Conservation (phyloP, 768 basidiomycete genomes). For the Amyloporia xantha region DNA sequence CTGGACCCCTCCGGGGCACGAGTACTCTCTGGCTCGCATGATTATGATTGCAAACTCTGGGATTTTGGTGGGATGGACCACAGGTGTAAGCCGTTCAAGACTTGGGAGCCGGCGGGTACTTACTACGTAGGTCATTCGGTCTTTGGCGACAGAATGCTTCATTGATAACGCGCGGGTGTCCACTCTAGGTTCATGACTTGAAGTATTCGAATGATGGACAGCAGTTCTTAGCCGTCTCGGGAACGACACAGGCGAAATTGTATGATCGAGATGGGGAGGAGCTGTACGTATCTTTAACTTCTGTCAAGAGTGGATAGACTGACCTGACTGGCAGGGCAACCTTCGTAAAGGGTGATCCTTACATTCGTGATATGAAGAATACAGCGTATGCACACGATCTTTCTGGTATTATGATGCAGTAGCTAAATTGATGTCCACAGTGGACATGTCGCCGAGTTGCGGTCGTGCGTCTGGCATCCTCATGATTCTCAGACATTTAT, state of each 20-base stretch:
- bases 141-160: too few species aligned
- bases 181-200: conserved; percentile 76
- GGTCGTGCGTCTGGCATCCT: conserved; percentile 91
- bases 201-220: conserved; percentile 87
- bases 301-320: conserved; percentile 31
- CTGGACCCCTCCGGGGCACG: conserved; percentile 94
- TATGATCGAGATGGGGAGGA: conserved; percentile 93
- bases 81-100: conserved; percentile 89
- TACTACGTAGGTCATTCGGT: conserved; percentile 67
- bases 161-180: too few species aligned
- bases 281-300: conserved; percentile 48
- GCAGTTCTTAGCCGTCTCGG: conserved; percentile 81
- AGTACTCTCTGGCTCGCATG: conserved; percentile 86
- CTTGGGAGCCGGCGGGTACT: conserved; percentile 90
- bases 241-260: conserved; percentile 80
- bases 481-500: conserved; percentile 79
- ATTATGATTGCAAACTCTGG: conserved; percentile 98
- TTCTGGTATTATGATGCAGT: conserved; percentile 9
- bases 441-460: conserved; percentile 91
- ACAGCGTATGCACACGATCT: conserved; percentile 64
- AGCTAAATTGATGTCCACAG: conserved; percentile 42
- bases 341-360: conserved; percentile 92
- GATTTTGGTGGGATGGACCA: conserved; percentile 98
- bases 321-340: conserved; percentile 59
- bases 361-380: conserved; percentile 97